These are phyloP conservation scores for Botrytis hyacinthi DNA, from an alignment of 2,329 filamentous ascomycete species.

Conservation along the genomic window DNA sequence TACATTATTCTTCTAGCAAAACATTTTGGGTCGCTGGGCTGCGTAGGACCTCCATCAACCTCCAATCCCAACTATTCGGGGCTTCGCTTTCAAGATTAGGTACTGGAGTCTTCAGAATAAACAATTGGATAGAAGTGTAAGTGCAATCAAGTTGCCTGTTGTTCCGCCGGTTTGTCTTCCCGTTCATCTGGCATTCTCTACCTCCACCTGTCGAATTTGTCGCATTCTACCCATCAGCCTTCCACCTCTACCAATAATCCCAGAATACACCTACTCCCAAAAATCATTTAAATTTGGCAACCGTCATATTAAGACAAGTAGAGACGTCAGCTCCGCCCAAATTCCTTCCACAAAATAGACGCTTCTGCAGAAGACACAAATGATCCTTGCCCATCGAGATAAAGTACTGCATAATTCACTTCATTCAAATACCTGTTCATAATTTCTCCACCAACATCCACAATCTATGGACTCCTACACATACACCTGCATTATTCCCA, in stretches of 20 bases:
- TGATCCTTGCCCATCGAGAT: background rate
- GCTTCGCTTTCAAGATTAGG: background rate
- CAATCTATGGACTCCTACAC: background rate
- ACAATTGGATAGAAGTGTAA: background rate
- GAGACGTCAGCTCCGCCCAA: background rate
- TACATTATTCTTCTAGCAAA: background rate
- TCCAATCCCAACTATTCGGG: background rate
- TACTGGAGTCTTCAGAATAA: fast-evolving
- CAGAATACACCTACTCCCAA: background rate
- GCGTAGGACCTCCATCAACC: background rate
- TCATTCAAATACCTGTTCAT: background rate
- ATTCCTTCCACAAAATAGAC: background rate
- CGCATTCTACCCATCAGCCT: background rate
- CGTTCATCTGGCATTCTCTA: background rate
- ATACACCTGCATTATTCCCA: background rate
- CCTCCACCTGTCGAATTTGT: fast-evolving
- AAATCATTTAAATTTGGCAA: background rate
- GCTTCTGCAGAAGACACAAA: background rate
- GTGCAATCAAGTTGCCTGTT: background rate
- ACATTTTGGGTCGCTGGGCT: background rate
- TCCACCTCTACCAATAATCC: background rate
- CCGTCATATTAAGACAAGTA: background rate
- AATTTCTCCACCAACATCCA: background rate
- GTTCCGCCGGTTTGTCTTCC: background rate
- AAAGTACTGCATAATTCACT: no score